Evolutionary conservation across 352 stramenopile genomes (phyloP), one percentile per base, ranked within the genome.

Genomic region (Phytophthora cajani): DNA sequence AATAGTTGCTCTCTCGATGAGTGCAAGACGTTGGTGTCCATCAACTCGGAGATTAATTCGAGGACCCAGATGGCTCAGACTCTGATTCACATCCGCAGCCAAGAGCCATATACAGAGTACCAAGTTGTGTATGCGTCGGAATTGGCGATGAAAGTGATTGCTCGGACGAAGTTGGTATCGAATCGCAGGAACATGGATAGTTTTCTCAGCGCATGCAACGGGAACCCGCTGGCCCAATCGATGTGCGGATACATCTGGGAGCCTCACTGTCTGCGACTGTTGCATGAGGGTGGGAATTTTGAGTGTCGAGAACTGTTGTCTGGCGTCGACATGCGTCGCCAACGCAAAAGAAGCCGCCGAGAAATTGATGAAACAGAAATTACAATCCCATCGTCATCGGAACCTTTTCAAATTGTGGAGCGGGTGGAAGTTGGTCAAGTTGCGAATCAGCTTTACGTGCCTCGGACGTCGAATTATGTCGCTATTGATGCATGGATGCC

Each of bases 221-320:
- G 38, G 58, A 70, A 77, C 60, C 67, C 69, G 30, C 73, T 83
- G 25, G 60, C 54, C 0, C 62, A 70, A 72, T 60, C 69, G 58
- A 42, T 83, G 38, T 83, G 76, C 25, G 58, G 62, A 19, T 81
- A 83, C 50, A 69, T 81, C 46, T 82, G 82, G 51, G 69, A 80
- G 67, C 67, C 71, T 12, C 27, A 84, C 70, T 42, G 38, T 0
- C 70, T 84, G 72, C 44, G 69, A 62, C 49, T 80, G 70, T 69
- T 84, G 58, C 53, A 81, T 11, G 8, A 33, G 46, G 71, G 77
- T 46, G 74, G 74, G 14, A 21, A 7, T 60, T 81, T 77, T 33
- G 50, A 46, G 14, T 79, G 19, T 23, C 67, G 72, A 38, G 58
- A 73, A 23, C 62, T 79, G 52, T 23, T 71, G 1, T 58, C 67